Evolutionary conservation across 768 basidiomycete genomes (phyloP).

Genomic region (Lactifluus pinguis): DNA sequence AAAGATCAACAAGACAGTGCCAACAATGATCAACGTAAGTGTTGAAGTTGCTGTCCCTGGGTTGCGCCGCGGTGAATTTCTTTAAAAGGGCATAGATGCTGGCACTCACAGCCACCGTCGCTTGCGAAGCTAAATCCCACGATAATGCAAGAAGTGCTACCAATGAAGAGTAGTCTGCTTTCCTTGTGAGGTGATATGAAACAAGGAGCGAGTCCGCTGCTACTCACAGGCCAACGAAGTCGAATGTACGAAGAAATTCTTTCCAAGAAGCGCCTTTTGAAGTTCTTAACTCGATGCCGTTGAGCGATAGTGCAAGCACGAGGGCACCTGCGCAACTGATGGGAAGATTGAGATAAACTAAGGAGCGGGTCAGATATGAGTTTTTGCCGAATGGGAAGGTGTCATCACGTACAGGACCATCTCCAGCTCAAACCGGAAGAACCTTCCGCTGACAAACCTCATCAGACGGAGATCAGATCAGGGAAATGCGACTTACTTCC

Average conservation of each 20-base stretch:
- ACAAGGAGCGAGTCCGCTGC: conserved; percentile 17
- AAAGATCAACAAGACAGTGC: conserved; percentile 42
- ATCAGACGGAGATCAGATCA: neutral
- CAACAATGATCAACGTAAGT: conserved; percentile 48
- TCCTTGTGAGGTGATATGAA: conserved; percentile 13
- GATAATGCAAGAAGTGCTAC: conserved; percentile 62
- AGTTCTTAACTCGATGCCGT: conserved; percentile 40
- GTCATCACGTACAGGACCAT: conserved; percentile 66
- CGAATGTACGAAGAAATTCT: conserved; percentile 47
- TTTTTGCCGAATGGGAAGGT: conserved; percentile 5
- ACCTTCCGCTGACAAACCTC: conserved; percentile 10
- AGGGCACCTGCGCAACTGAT: conserved; percentile 53
- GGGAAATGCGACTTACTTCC: conserved; percentile 33
- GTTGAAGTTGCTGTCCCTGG: conserved; percentile 60
- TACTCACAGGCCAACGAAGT: conserved; percentile 71
- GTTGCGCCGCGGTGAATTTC: conserved; percentile 1
- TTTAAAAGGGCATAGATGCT: neutral
- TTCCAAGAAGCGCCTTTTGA: conserved; percentile 47
- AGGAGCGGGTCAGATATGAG: conserved; percentile 14
- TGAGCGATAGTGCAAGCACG: conserved; percentile 53
- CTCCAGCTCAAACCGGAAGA: conserved; percentile 50
- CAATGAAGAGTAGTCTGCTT: conserved; percentile 61
- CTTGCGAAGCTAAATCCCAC: conserved; percentile 75
- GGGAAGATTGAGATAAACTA: conserved; percentile 81
- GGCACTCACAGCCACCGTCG: conserved; percentile 53